These are phyloP conservation scores for Solidago caesia DNA, from an alignment of 129 eudicot species.

Conservation along the genomic window DNA sequence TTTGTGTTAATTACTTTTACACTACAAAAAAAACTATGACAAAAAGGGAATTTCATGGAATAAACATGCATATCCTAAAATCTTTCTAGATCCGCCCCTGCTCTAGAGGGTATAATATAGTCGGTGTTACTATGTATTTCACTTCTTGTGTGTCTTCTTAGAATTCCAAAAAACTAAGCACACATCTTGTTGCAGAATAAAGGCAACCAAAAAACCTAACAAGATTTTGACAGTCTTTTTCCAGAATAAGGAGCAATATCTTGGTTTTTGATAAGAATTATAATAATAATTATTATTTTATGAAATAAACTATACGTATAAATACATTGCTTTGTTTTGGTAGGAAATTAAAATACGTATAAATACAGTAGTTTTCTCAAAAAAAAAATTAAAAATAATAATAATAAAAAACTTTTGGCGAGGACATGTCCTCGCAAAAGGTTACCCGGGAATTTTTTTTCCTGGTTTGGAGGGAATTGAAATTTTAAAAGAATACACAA, in stretches of 20 bases:
- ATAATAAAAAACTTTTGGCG: no score
- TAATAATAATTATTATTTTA: no score
- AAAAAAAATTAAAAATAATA: no score
- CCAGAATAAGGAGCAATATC: neutral
- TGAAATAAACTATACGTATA: no score
- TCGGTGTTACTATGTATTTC: slow-evolving; percentile 23
- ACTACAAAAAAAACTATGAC: neutral
- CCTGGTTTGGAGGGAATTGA: no score
- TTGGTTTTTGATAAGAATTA: no score
- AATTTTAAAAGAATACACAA: no score
- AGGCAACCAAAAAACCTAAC: slow-evolving; percentile 70
- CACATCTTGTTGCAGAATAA: slow-evolving; percentile 40
- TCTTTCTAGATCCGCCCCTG: neutral
- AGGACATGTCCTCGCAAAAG: no score
- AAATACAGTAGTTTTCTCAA: no score
- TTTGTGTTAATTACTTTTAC: neutral
- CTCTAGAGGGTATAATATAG: neutral
- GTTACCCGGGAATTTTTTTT: no score
- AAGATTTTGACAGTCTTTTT: slow-evolving; percentile 72
- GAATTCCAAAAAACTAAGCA: slow-evolving; percentile 56
- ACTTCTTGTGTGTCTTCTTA: slow-evolving; percentile 72
- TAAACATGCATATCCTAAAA: neutral
- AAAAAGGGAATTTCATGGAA: neutral
- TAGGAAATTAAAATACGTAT: no score
- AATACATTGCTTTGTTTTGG: no score